Conservation (phyloP, 176 grass and related monocot species). For the Tillandsia leiboldiana region DNA sequence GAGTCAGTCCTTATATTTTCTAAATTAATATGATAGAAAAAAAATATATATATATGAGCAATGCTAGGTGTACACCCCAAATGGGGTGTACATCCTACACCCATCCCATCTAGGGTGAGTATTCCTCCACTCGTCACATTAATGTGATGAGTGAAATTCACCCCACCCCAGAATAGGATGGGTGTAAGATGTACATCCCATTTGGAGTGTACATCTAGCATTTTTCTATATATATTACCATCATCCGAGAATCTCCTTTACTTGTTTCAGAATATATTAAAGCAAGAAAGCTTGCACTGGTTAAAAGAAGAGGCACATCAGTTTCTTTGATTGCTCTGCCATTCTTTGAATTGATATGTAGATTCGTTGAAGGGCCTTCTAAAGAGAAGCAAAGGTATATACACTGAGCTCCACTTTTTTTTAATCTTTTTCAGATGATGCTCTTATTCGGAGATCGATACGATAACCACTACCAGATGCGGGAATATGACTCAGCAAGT, state of each 20-base stretch:
- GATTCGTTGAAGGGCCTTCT: not conserved
- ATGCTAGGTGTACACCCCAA: no score
- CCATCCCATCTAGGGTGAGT: no score
- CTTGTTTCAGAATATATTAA: conserved; percentile 36
- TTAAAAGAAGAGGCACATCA: conserved; percentile 9
- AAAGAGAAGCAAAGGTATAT: not conserved
- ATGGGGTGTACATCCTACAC: no score
- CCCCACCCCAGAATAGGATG: no score
- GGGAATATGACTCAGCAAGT: no score
- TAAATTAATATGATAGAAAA: not conserved
- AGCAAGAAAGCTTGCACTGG: conserved; percentile 23
- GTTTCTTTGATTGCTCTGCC: conserved; percentile 9
- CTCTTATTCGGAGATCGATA: not conserved
- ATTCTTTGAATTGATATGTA: not conserved
- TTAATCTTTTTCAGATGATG: not conserved
- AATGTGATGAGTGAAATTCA: no score
- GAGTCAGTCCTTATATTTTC: no score
- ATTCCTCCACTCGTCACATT: no score
- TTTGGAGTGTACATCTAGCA: no score
- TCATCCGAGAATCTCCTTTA: conserved; percentile 44
- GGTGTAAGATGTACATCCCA: no score
- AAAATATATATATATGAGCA: no score
- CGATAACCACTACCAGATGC: no score
- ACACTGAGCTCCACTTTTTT: not conserved
- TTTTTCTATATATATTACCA: conserved; percentile 1